phyloP scores from a whole-genome alignment of 768 basidiomycete genomes.

The Mycena galopus region DNA sequence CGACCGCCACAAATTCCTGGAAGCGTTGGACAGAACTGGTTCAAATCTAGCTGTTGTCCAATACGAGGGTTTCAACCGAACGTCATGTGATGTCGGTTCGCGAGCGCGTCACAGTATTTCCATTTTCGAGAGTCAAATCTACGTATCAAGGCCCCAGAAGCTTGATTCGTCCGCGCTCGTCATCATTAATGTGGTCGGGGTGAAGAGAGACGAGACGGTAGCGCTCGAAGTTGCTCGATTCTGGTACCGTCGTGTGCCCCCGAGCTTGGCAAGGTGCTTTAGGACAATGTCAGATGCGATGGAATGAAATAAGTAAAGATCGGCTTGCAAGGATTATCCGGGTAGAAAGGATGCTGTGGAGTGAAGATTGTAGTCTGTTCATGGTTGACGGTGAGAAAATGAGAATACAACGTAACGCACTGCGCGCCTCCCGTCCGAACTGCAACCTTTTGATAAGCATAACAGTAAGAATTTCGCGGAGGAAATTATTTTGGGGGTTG shows the following conservation, averaged over 20 bases:
- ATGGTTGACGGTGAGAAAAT: background rate
- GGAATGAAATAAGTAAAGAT: background rate
- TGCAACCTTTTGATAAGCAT: background rate
- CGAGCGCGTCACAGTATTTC: no score
- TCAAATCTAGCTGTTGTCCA: background rate
- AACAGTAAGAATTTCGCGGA: background rate
- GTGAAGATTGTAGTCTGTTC: constrained; percentile 26
- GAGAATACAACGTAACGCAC: background rate
- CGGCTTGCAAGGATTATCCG: constrained; percentile 25
- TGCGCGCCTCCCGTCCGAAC: constrained; percentile 25
- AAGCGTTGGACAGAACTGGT: no score
- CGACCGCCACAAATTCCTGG: no score
- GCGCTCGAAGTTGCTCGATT: background rate
- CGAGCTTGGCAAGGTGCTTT: constrained; percentile 23
- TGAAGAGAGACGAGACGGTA: background rate
- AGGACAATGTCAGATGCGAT: background rate
- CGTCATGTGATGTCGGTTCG: no score
- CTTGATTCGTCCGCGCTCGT: background rate
- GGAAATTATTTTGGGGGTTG: background rate
- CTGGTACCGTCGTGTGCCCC: background rate
- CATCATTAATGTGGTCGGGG: constrained; percentile 12
- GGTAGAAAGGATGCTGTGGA: constrained; percentile 32
- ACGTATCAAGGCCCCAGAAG: background rate
- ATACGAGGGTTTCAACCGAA: background rate
- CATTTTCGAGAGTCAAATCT: background rate